These are phyloP conservation scores for Penicillium paradoxum DNA, from an alignment of 495 filamentous ascomycete genomes.

Conservation along the genomic window DNA sequence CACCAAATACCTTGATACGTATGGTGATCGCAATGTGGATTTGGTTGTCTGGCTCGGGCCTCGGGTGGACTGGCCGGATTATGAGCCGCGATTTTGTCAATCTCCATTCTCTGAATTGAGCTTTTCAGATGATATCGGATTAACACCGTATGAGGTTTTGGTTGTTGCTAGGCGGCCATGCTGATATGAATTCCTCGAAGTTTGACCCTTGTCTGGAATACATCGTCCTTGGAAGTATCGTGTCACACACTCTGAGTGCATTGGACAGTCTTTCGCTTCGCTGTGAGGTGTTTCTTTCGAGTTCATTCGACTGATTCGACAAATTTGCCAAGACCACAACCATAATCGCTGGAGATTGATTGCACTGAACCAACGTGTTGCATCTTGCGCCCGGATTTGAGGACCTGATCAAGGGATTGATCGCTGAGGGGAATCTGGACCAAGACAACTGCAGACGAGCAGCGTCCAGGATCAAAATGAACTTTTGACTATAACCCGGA, in stretches of 20 bases:
- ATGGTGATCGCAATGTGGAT: constrained; percentile 21
- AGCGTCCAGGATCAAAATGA: background rate
- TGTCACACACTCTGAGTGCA: background rate
- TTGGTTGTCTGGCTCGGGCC: constrained; percentile 50
- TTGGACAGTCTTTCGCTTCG: background rate
- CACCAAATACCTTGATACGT: constrained; percentile 36
- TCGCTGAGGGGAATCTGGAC: background rate
- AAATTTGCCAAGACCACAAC: background rate
- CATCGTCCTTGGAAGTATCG: background rate
- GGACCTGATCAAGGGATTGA: background rate
- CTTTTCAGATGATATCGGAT: constrained; percentile 23
- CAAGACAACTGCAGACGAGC: background rate
- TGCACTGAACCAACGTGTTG: background rate
- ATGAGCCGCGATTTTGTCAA: constrained; percentile 24
- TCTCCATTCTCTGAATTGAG: constrained; percentile 21
- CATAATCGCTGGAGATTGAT: background rate
- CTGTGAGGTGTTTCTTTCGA: background rate
- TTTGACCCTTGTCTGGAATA: background rate
- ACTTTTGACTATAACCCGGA: background rate
- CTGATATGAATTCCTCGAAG: background rate
- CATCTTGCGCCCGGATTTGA: background rate
- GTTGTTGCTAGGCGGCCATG: constrained; percentile 19
- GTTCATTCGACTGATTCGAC: background rate
- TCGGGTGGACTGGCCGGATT: constrained; percentile 43
- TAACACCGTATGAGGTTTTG: constrained; percentile 32